These are phyloP conservation scores for Kuraishia piskuri DNA, from an alignment of 805 yeast genomes.

Conservation along the genomic window DNA sequence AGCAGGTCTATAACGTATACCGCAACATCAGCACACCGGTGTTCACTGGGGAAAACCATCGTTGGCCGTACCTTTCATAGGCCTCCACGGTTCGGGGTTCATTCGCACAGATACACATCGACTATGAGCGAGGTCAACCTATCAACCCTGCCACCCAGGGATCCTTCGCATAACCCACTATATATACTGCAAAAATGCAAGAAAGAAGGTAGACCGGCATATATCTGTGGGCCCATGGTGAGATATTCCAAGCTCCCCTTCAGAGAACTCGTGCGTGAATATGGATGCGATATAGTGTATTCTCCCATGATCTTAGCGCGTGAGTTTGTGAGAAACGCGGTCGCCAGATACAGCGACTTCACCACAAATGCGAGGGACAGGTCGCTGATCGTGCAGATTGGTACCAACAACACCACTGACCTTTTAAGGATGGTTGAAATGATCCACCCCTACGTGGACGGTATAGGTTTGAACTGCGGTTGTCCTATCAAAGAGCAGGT, in stretches of 20 bases:
- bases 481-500: conserved; percentile 95
- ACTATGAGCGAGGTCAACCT: conserved; percentile 5
- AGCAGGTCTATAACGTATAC: not conserved
- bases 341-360: conserved; percentile 80
- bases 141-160: conserved; percentile 18
- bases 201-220: conserved; percentile 44
- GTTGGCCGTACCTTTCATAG: not conserved
- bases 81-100: not conserved
- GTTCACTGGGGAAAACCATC: not conserved
- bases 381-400: conserved; percentile 82
- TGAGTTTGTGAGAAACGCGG: conserved; percentile 79
- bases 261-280: conserved; percentile 68
- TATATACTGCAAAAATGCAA: conserved; percentile 39
- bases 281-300: conserved; percentile 74
- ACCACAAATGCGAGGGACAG: conserved; percentile 66
- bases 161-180: conserved; percentile 43
- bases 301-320: conserved; percentile 96
- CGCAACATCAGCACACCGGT: not conserved
- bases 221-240: conserved; percentile 92
- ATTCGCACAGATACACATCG: not conserved
- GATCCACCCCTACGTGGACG: conserved; percentile 89
- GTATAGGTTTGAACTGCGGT: conserved; percentile 92
- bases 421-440: conserved; percentile 75
- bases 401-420: conserved; percentile 79
- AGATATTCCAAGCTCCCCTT: conserved; percentile 92